Evolutionary conservation across 768 basidiomycete genomes (phyloP), one percentile per base, ranked within the genome.

Genomic region (Obba rivulosa): DNA sequence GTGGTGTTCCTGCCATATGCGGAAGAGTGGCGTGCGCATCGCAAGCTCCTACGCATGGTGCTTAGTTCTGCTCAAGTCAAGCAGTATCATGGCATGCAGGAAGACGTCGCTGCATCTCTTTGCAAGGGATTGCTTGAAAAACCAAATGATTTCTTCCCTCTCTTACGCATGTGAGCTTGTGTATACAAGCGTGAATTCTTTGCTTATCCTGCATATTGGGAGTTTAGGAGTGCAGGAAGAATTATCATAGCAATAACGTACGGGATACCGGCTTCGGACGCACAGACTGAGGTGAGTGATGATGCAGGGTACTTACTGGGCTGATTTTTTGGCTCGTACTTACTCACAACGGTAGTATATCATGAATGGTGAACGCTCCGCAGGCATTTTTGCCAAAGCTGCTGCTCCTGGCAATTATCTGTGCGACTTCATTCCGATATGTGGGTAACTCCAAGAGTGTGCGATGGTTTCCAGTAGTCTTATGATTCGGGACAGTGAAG

Each of bases 321-420:
- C 13, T 22, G 41, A 24, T 24, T 17, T 43, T 17, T 14, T 34
- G 43, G 14, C 22, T 28, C 43, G 31, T 11, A 31, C 22, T 34
- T 8, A 44, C n/a, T 16, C 25, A 17, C 31, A 8, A 20, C 20
- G 78, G 51, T 70, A 76, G 8, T 72, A 69, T 51, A 62, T 80
- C 28, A 47, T 56, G 0, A 56, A 69, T 5, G 74, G 72, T 0
- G 68, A 75, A 24, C 55, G 65, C 7, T 69, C 72, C 2, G 54
- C 69, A 14, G 50, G 62, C 2, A 57, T 60, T 4, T 53, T 73
- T 34, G 57, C 54, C 7, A 47, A 60, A 11, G 71, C 71, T 1
- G 57, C 65, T 0, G 51, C 65, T 10, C 70, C 71, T 1, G 76
- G 74, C 4, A 52, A 62, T 18, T 77, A 69, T 49, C 58, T 77